Base-by-base conservation (phyloP, 768 basidiomycete genomes). In the Mrakia hoshinonis region DNA sequence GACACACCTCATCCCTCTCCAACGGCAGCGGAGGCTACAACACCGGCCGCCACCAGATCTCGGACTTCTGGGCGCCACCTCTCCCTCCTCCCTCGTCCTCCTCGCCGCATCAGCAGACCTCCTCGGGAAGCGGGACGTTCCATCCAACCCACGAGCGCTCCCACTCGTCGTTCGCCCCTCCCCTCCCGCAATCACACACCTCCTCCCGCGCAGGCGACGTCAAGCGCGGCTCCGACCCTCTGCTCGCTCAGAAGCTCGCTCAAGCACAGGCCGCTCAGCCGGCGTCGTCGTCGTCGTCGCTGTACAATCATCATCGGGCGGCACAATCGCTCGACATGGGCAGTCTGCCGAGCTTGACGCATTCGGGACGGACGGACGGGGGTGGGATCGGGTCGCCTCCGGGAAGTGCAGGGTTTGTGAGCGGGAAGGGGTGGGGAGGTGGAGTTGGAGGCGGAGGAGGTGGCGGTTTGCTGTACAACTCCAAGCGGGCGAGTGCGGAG, bases 301-400 rank as follows among this genome's bases (percentile, higher is more conserved):
- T 43, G 7, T 43, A 43, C 89, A 90, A 6, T 87, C 90, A 66
- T 80, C 89, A 90, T 5, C 87, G 91, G 61, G 88, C 90, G 4
- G 92, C 92, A 0, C 92, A 94, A 78, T 91, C 89, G 5, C 86
- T 95, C 60, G 92, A 95, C 77, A 81, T 95, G 74, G 34, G 31
- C 15, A 66, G 48, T 29, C 65, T 48, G n/a, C 47, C 51, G 24
- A 36, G 47, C 26, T 22, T 52, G 47, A 66, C 36, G 1, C 46
- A 46, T 20, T 47, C 39, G 26, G 39, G 43, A 18, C 43, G 31
- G 24, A 47, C 48, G 26, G 31, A 36, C 12, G 47, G 22, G 31
- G 29, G 47, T 6, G 36, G 65, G 6, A 18, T 46, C 3, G 65
- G 15, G 4, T 22, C 12, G 5, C 46, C 65, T 29, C 58, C 58